Base-by-base conservation (phyloP, 495 filamentous ascomycete species). In the Pseudevernia furfuracea region DNA sequence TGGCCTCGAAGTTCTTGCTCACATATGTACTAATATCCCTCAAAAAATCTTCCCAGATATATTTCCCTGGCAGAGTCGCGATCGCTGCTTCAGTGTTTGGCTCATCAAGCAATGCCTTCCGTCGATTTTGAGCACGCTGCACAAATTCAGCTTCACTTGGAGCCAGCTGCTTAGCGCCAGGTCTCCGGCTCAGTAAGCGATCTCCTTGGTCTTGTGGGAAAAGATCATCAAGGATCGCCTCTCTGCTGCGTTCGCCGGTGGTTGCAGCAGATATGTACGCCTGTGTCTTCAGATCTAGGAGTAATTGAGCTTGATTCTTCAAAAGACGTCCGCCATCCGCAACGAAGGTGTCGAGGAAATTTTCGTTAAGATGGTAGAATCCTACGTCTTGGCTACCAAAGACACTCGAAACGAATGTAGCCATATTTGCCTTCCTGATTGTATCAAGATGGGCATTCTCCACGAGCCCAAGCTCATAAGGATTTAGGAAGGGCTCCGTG, bases 231-330 rank as follows among this genome's bases (percentile, higher is more conserved):
- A 96, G 71, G 7, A 90, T 79, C 41, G 87, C 86, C 6, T 87
- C 85, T 56, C 82, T 83, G 4, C 83, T 79, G 25, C 81, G 82
- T 46, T 89, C 83, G 25, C 83, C 81, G 60, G 83, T 86, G 49
- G 81, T 78, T 69, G 90, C 80, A 4, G 89, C 84, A 4, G 88
- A 86, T 59, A 96, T 87, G 66, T 92, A 89, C 14, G 87, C 85
- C 65, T 95, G 90, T 1, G 92, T 96, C 72, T 96, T 96, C 23
- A 96, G 78, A 62, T 91, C 87, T 23, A 96, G 77, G 67, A 89
- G 89, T 34, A 96, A 68, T 34, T 87, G 82, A 17, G 85, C 87
- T 66, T 87, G 85, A 57, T 84, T 85, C 60, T 89, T 88, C 23
- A 90, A 77, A 41, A 96, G 71, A 8, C 84, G 80, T n/a, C 82